A percentile compares a stretch with the other conserved stretches of the same genome.
Evolutionary conservation across 176 grass and related monocot species (phyloP).

Genomic region (Hordeum vulgare): MorexV3_pseudomolecules_assembly NC_058524.1:584816080-584816579

Average conservation of each 20-base stretch:
- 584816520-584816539: neutral
- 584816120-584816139: no score
- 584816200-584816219: no score
- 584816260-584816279: neutral
- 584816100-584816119: no score
- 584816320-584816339: neutral
- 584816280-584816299: neutral
- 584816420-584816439: neutral
- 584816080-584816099: no score
- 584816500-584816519: neutral
- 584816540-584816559: neutral
- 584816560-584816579: no score
- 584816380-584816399: neutral
- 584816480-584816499: neutral
- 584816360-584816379: neutral
- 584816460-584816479: neutral
- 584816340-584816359: neutral
- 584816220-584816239: no score
- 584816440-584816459: neutral
- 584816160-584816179: no score
- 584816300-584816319: neutral
- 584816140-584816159: no score
- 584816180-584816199: no score
- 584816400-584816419: neutral
- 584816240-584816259: neutral